Evolutionary conservation across 306 rosid species (phyloP).

Genomic region (Vicia villosa): DNA sequence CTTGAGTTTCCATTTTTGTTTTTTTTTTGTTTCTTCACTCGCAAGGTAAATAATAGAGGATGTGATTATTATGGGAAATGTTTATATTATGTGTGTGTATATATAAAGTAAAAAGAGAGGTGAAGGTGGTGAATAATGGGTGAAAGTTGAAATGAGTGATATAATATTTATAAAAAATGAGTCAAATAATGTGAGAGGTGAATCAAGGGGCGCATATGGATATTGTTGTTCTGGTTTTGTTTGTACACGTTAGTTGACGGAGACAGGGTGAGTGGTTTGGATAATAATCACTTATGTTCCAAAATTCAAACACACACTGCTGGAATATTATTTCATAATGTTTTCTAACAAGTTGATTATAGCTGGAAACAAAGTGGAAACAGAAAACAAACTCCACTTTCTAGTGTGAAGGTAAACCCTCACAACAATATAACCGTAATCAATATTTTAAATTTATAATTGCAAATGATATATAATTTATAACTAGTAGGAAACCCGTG

Average conservation of each 20-base stretch:
- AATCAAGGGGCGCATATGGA: constrained; percentile 66
- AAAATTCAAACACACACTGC: constrained; percentile 10
- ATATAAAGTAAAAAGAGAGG: not conserved
- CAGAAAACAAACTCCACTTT: not conserved
- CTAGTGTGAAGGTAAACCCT: not conserved
- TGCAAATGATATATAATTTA: too few species aligned
- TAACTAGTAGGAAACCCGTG: too few species aligned
- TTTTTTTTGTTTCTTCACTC: not conserved
- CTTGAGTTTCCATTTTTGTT: constrained; percentile 64
- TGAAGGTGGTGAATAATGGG: not conserved
- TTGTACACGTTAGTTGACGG: constrained; percentile 40
- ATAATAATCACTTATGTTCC: not conserved
- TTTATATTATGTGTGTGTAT: not conserved
- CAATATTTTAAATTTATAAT: too few species aligned
- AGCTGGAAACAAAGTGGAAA: not conserved
- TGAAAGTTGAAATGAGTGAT: constrained; percentile 20
- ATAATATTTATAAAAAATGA: not conserved
- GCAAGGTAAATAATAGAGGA: not conserved
- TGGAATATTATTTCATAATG: not conserved
- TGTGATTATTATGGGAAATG: not conserved
- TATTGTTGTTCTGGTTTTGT: constrained; percentile 22
- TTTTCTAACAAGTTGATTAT: not conserved
- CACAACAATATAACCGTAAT: not conserved
- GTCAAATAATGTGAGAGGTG: constrained; percentile 37
- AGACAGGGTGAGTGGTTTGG: constrained; percentile 26